phyloP scores from a whole-genome alignment of 345 rosid genomes.

The Reutealis trisperma region DNA sequence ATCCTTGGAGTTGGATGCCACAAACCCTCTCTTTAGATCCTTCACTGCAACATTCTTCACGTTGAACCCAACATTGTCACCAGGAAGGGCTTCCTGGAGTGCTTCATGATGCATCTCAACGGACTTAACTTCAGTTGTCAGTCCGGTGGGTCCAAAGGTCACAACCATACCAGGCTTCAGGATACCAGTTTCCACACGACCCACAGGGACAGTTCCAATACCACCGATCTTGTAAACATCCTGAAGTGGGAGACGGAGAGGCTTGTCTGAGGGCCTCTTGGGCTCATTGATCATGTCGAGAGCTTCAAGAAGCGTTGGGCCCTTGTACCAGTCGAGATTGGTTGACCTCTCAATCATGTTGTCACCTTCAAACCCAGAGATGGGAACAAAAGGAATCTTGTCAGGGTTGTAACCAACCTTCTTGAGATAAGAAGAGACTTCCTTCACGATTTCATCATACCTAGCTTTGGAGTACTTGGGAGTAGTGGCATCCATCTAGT shows the following conservation, averaged over 20 bases:
- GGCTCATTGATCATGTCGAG: slow-evolving; percentile 21
- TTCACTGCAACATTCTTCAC: slow-evolving; percentile 46
- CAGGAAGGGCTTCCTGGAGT: slow-evolving; percentile 7
- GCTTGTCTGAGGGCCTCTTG: slow-evolving; percentile 24
- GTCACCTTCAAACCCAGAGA: slow-evolving; percentile 24
- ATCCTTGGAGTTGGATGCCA: slow-evolving; percentile 45
- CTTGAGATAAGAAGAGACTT: slow-evolving; percentile 21
- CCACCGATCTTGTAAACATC: slow-evolving; percentile 25
- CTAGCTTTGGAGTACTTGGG: slow-evolving; percentile 24
- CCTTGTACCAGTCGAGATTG: slow-evolving; percentile 26
- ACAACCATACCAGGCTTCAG: slow-evolving; percentile 27
- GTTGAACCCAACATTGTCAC: slow-evolving; percentile 33
- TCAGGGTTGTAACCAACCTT: slow-evolving; percentile 25
- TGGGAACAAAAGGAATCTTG: slow-evolving; percentile 18
- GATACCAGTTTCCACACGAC: slow-evolving; percentile 23
- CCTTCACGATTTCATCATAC: slow-evolving; percentile 23
- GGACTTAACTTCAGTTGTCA: slow-evolving; percentile 21
- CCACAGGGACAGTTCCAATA: slow-evolving; percentile 24
- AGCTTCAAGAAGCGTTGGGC: slow-evolving; percentile 20
- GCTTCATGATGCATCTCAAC: slow-evolving; percentile 22
- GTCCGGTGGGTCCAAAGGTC: slow-evolving; percentile 17
- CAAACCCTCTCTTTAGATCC: slow-evolving; percentile 40
- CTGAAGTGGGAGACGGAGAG: slow-evolving; percentile 25
- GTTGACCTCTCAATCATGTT: slow-evolving; percentile 26
- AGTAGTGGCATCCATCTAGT: slow-evolving; percentile 21